Evolutionary conservation across 2,329 filamentous ascomycete species (phyloP).

Genomic region (Akanthomyces muscarius): DNA sequence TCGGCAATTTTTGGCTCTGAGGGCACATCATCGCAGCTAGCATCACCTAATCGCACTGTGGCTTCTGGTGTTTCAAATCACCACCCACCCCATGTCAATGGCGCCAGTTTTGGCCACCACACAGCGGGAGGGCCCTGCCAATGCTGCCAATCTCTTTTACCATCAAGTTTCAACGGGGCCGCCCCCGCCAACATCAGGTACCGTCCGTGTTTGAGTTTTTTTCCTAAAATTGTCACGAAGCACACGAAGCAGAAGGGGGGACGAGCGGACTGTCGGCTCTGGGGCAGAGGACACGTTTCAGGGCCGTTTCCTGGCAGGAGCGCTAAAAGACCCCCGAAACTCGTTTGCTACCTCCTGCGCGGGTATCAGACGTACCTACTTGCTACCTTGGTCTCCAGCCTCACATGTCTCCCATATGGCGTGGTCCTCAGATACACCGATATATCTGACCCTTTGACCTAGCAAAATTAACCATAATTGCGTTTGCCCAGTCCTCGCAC

Average conservation of each 20-base stretch:
- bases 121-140: not conserved
- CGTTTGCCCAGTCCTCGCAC: too few relatives aligned
- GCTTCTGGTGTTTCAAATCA: constrained; percentile 14
- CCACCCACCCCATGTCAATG: constrained; percentile 13
- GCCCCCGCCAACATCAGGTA: not conserved
- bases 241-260: not conserved
- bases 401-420: too few relatives aligned
- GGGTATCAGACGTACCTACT: not conserved
- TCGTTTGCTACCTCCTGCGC: not conserved
- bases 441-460: too few relatives aligned
- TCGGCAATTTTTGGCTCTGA: not conserved
- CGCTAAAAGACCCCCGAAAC: constrained; percentile 3
- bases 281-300: constrained; percentile 3
- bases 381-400: too few relatives aligned
- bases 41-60: constrained; percentile 8
- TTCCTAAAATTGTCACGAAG: constrained; percentile 2
- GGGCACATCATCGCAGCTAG: constrained; percentile 13
- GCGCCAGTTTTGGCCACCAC: constrained; percentile 1
- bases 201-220: constrained; percentile 9
- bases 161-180: not conserved
- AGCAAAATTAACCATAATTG: too few relatives aligned
- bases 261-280: not conserved
- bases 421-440: too few relatives aligned
- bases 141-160: not conserved
- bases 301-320: not conserved